These are phyloP conservation scores for Trypanosoma scelopori DNA, from an alignment of 208 protist genomes.

Conservation along the genomic window DNA sequence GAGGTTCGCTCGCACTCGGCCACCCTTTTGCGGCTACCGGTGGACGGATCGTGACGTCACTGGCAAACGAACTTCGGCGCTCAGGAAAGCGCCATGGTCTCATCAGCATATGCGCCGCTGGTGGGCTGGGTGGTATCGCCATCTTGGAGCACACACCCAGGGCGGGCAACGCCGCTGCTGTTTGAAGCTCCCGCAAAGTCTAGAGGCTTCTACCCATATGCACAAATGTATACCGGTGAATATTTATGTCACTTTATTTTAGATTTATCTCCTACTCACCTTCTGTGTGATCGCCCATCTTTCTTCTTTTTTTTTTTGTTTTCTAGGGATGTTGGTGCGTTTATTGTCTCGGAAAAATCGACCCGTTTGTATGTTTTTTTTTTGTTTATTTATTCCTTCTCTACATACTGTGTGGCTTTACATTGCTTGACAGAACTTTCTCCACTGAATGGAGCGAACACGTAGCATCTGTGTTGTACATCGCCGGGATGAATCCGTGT, in stretches of 20 bases:
- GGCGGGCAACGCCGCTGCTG: background rate
- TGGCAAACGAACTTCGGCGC: conserved; percentile 80
- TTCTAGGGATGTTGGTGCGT: background rate
- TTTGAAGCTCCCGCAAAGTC: background rate
- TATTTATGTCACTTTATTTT: background rate
- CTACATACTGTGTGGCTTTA: too few relatives aligned
- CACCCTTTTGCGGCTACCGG: conserved; percentile 90
- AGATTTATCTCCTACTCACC: background rate
- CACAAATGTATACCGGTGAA: too few relatives aligned
- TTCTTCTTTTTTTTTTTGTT: conserved; percentile 2
- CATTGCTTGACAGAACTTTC: too few relatives aligned
- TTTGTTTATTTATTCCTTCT: background rate
- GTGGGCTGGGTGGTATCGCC: conserved; percentile 73
- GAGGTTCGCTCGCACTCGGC: conserved; percentile 76
- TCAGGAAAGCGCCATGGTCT: conserved; percentile 73
- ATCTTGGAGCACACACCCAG: conserved; percentile 70
- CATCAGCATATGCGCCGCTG: conserved; percentile 89
- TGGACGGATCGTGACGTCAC: conserved; percentile 72
- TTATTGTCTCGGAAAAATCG: background rate
- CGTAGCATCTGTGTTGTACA: too few relatives aligned
- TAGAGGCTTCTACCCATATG: conserved; percentile 2
- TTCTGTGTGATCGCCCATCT: background rate
- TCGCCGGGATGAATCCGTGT: too few relatives aligned
- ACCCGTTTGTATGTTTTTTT: background rate
- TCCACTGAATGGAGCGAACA: too few relatives aligned